Conservation (phyloP, 2,329 filamentous ascomycete species). For the Chaetomiaceae sp. region DNA sequence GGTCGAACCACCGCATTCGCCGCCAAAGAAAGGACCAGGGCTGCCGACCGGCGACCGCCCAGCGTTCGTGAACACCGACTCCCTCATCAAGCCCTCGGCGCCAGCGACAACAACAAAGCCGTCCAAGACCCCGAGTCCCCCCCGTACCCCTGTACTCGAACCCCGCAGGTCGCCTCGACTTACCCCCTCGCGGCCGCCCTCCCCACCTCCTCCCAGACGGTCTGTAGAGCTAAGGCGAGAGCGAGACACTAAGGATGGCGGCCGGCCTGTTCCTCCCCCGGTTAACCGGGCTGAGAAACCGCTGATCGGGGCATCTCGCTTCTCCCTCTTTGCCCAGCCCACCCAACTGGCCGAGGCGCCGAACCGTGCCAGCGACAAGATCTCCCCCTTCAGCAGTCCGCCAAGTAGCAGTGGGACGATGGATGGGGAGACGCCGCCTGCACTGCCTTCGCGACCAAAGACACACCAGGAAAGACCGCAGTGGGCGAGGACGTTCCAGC, state of each 20-base stretch:
- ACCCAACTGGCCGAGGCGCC: constrained; percentile 31
- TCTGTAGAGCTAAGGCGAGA: constrained; percentile 55
- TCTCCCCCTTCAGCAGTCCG: constrained; percentile 83
- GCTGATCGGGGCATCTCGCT: constrained; percentile 28
- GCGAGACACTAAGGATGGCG: constrained; percentile 35
- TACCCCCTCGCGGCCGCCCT: constrained; percentile 49
- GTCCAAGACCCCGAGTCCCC: constrained; percentile 52
- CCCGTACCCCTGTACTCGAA: constrained; percentile 49
- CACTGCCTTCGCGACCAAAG: constrained; percentile 45
- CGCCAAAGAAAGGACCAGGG: constrained; percentile 46
- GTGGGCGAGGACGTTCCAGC: constrained; percentile 32
- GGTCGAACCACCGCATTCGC: constrained; percentile 66
- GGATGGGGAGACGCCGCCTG: constrained; percentile 46
- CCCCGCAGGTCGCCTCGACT: constrained; percentile 45
- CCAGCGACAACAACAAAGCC: constrained; percentile 41
- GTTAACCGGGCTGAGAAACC: constrained; percentile 75
- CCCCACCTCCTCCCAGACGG: constrained; percentile 58
- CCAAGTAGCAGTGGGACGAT: constrained; percentile 57
- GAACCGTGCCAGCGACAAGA: constrained; percentile 38
- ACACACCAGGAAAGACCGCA: constrained; percentile 26
- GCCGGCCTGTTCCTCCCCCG: constrained; percentile 59
- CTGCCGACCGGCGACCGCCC: constrained; percentile 38
- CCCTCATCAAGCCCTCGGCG: constrained; percentile 37
- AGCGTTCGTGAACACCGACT: constrained; percentile 45
- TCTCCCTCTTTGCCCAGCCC: constrained; percentile 17